Base-by-base conservation (phyloP, 306 rosid genomes). In the Bauhinia variegata region DNA sequence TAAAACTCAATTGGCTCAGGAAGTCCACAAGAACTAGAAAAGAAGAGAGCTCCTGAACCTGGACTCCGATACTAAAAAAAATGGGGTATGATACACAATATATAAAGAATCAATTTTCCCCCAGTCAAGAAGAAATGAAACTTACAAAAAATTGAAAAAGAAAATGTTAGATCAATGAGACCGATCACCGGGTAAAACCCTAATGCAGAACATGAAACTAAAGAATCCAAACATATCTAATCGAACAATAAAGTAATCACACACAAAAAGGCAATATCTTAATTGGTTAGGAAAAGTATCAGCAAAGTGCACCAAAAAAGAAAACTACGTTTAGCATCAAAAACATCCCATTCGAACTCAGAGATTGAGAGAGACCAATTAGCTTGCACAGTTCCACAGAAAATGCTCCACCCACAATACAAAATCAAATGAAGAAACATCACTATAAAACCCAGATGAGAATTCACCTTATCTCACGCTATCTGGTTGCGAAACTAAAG, bases 151-250 rank as follows among this genome's bases (percentile, higher is more conserved):
- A 47, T 54, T 23, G 34, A 13, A 67, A 7, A 63, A 39, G 16
- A 6, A 19, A 53, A 68, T 60, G 62, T 61, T 37, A 46, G 75
- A 78, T 63, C 55, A 65, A 55, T 31, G 44, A 43, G 8, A 60
- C 34, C 43, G 32, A 73, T 56, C 75, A 73, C 44, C 19, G 2
- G 13, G 54, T 17, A 75, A 88, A 80, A 69, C 84, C 87, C 86
- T 75, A 72, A 61, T 58, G 65, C 37, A 15, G 1, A 62, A 47
- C 57, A 55, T n/a, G 41, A 59, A 43, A 32, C 70, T 78, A 79
- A 65, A 57, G 71, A 72, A 68, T 68, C 79, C 54, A 68, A 73
- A 55, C 36, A 63, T 50, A 47, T 75, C 77, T 69, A 75, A 68
- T 66, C 53, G 9, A 68, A 46, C 71, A 76, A 23, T 54, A 71